Conservation (phyloP, 2,329 filamentous ascomycete genomes). For the Neurospora sp. region DNA sequence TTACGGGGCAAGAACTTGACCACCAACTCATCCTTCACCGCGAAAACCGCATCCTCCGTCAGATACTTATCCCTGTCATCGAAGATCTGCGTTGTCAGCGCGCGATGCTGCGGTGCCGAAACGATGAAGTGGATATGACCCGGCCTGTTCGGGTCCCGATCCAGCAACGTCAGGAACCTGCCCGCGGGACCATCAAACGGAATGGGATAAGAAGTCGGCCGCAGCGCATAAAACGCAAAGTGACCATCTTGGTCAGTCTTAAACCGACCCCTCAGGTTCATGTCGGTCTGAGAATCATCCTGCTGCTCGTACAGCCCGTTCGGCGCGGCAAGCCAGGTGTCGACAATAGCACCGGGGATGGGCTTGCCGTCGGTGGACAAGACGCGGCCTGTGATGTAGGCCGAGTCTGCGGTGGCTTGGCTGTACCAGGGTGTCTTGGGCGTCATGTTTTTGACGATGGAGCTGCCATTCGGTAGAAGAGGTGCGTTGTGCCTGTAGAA, state of each 20-base stretch:
- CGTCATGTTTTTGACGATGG: constrained; percentile 33
- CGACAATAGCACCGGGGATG: constrained; percentile 44
- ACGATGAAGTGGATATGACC: constrained; percentile 30
- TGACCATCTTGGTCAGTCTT: constrained; percentile 53
- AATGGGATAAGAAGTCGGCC: constrained; percentile 45
- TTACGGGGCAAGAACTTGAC: constrained; percentile 24
- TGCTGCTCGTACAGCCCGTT: constrained; percentile 32
- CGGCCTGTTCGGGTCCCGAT: constrained; percentile 25
- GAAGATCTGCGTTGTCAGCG: constrained; percentile 63
- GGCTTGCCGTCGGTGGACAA: constrained; percentile 40
- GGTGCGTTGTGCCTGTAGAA: constrained; percentile 60
- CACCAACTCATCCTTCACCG: constrained; percentile 29
- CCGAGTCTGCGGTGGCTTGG: constrained; percentile 33
- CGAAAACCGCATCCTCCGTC: constrained; percentile 30
- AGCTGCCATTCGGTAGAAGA: constrained; percentile 44
- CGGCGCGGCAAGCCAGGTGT: constrained; percentile 55
- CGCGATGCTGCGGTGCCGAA: constrained; percentile 45
- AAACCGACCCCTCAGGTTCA: constrained; percentile 66
- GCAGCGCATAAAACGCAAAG: constrained; percentile 52
- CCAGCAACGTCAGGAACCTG: constrained; percentile 23
- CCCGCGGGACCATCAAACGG: constrained; percentile 27
- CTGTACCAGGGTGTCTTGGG: constrained; percentile 20
- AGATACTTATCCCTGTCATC: constrained; percentile 50
- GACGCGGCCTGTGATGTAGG: constrained; percentile 47
- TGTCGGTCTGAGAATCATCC: constrained; percentile 50